These are phyloP conservation scores for Gastrolobium villosum DNA, from an alignment of 306 rosid species.

Conservation along the genomic window DNA sequence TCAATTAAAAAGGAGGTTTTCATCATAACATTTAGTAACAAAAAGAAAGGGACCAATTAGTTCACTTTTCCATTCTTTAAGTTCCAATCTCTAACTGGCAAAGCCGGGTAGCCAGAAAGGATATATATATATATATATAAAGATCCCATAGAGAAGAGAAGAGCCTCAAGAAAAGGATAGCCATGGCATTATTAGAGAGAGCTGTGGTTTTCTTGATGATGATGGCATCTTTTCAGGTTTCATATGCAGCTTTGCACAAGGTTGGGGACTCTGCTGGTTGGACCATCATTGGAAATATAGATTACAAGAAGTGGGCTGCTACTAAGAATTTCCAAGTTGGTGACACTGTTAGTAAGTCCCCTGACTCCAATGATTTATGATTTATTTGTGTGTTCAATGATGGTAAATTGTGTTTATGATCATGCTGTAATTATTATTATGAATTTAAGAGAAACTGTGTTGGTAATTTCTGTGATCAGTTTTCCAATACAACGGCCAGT, in stretches of 20 bases:
- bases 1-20: slow-evolving; percentile 23
- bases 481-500: slow-evolving; percentile 65
- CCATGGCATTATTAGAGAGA: slow-evolving; percentile 58
- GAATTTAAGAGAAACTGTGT: not conserved
- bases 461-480: slow-evolving; percentile 45
- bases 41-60: slow-evolving; percentile 45
- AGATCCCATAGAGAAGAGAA: slow-evolving; percentile 5
- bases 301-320: slow-evolving; percentile 78
- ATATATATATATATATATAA: slow-evolving; percentile 59
- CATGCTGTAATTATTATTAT: not conserved
- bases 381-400: not conserved
- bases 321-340: slow-evolving; percentile 66
- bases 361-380: not conserved
- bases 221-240: slow-evolving; percentile 45
- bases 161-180: slow-evolving; percentile 14
- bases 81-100: slow-evolving; percentile 31
- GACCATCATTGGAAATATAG: slow-evolving; percentile 65
- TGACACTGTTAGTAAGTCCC: slow-evolving; percentile 71
- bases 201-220: slow-evolving; percentile 36
- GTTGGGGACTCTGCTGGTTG: slow-evolving; percentile 88
- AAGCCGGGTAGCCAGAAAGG: slow-evolving; percentile 42
- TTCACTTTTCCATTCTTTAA: slow-evolving; percentile 31
- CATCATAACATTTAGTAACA: slow-evolving; percentile 5
- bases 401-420: not conserved
- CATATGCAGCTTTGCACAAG: slow-evolving; percentile 65